These are phyloP conservation scores for Thyridium curvatum DNA, from an alignment of 2,329 filamentous ascomycete genomes.

Conservation along the genomic window DNA sequence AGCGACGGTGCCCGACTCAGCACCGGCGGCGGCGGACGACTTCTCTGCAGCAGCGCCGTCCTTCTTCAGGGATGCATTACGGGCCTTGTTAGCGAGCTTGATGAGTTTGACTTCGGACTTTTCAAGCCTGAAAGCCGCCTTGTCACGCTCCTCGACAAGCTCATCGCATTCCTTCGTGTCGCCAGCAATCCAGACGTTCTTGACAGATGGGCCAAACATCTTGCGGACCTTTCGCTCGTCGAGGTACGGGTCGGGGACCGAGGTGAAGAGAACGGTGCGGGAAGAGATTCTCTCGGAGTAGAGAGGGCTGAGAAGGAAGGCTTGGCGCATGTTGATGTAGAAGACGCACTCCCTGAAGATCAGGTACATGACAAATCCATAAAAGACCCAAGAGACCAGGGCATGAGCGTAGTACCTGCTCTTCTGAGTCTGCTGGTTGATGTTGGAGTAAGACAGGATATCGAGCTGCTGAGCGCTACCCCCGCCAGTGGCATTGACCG, in stretches of 20 bases:
- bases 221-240: slow-evolving; percentile 69
- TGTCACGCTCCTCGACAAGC: slow-evolving; percentile 74
- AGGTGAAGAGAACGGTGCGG: slow-evolving; percentile 82
- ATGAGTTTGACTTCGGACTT: slow-evolving; percentile 82
- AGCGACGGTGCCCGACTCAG: slow-evolving; percentile 64
- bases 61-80: slow-evolving; percentile 63
- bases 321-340: slow-evolving; percentile 89
- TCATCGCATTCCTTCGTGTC: slow-evolving; percentile 74
- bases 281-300: slow-evolving; percentile 85
- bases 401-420: slow-evolving; percentile 72
- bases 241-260: slow-evolving; percentile 73
- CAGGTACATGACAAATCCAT: slow-evolving; percentile 81
- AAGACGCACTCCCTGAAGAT: slow-evolving; percentile 84
- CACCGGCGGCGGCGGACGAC: slow-evolving; percentile 46
- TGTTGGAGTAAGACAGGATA: slow-evolving; percentile 72
- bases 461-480: slow-evolving; percentile 62
- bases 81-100: slow-evolving; percentile 66
- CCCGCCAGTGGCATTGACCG: slow-evolving; percentile 80
- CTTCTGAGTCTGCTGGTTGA: slow-evolving; percentile 42
- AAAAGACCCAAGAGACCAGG: slow-evolving; percentile 77
- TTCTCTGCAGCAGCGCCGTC: slow-evolving; percentile 30
- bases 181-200: slow-evolving; percentile 76
- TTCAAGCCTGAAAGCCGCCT: slow-evolving; percentile 76
- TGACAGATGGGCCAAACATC: slow-evolving; percentile 77
- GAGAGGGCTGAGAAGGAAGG: slow-evolving; percentile 78